Evolutionary conservation across 768 basidiomycete genomes (phyloP), one percentile per base, ranked within the genome.

Genomic region (Sporobolomyces pararoseus): DNA sequence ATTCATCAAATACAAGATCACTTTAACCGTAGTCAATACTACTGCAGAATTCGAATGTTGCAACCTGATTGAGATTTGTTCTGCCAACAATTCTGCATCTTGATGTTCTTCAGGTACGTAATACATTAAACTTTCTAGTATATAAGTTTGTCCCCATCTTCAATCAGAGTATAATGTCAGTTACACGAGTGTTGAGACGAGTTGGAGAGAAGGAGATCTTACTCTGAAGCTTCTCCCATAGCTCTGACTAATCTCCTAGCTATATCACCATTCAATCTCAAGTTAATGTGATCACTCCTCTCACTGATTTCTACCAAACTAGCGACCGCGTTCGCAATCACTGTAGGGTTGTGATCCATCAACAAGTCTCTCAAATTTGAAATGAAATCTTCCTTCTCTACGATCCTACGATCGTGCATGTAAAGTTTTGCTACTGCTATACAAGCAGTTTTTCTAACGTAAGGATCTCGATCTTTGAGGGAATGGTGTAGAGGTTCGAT

Each of bases 31-130:
- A n/a, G 95, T 97, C 63, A 99, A 83, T 16, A 98, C 93, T n/a
- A 99, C 96, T 3, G 96, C 96, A 32, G 92, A 94, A 79, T 99
- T 99, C n/a, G 93, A 92, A 78, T 98, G 95, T 77, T 96, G 91
- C 32, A 99, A 82, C 75, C 97, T 89, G 54, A 92, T 85, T 53
- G 93, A 86, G 72, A 99, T 89, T 37, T 95, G 88, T 79, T 99
- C 96, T n/a, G 90, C 92, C 82, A 98, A 88, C 42, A 89, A 82
- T 80, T 96, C 91, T 14, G 96, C 96, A 77, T 99, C 96, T 25
- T 85, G 81, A 66, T 90, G 85, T 63, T 84, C 83, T 75, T 92
- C 88, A 6, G 96, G 96, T n/a, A 96, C 90, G 78, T 89, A 98
- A 46, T 93, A 90, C 64, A 99, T 80, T 35, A 99, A 80, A 2